Evolutionary conservation across 768 basidiomycete genomes (phyloP).

Genomic region (Tylopilus vinaceipallidus): DNA sequence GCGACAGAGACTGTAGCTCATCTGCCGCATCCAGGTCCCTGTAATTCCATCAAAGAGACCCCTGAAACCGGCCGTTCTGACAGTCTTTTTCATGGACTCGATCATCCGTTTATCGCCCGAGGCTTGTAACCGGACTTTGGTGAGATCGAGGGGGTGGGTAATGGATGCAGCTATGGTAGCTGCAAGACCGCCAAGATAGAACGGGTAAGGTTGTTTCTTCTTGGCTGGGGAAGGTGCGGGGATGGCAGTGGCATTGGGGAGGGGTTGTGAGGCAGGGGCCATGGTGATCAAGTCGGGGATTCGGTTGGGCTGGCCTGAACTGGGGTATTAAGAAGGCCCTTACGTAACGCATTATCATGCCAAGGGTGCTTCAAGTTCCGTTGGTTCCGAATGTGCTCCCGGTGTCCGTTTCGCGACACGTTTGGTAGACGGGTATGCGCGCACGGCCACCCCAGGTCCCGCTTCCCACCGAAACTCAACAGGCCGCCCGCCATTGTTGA

Average conservation of each 20-base stretch:
- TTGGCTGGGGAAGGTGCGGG: conserved; percentile 9
- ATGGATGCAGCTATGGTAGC: conserved; percentile 88
- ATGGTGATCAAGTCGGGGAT: conserved; percentile 9
- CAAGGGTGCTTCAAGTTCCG: no score
- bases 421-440: background rate
- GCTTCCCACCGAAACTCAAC: background rate
- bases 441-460: background rate
- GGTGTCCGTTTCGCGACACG: background rate
- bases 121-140: conserved; percentile 89
- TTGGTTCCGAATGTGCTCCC: no score
- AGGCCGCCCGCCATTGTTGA: background rate
- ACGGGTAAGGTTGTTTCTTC: conserved; percentile 76
- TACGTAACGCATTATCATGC: conserved; percentile 14
- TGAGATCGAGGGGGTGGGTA: conserved; percentile 85
- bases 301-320: background rate
- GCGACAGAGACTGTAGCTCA: conserved; percentile 90
- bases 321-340: conserved; percentile 7
- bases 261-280: conserved; percentile 14
- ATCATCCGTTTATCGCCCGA: conserved; percentile 93
- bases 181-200: conserved; percentile 85
- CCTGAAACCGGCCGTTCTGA: conserved; percentile 66
- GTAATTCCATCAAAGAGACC: conserved; percentile 86
- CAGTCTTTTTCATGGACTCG: conserved; percentile 76
- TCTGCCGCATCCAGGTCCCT: conserved; percentile 88
- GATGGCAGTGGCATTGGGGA: conserved; percentile 6